These are phyloP conservation scores for Bruguiera gymnorhiza DNA, from an alignment of 345 rosid species.

Conservation along the genomic window DNA sequence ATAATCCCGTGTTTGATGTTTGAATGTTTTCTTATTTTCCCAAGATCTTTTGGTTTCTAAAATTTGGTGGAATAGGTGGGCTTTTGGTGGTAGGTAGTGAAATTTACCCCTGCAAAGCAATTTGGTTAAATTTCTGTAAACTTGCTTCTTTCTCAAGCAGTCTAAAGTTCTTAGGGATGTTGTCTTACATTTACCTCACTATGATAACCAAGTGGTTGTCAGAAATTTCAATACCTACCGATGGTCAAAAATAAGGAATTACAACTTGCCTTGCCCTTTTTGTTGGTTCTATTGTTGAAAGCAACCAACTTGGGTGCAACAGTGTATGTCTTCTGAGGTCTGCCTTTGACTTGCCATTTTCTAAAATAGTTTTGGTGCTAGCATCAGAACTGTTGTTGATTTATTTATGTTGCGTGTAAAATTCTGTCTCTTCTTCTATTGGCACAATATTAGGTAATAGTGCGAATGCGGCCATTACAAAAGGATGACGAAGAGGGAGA, in stretches of 20 bases:
- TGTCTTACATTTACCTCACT: neutral
- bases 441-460: slow-evolving; percentile 55
- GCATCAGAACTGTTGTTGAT: neutral
- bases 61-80: too few species aligned
- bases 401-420: neutral
- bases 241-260: neutral
- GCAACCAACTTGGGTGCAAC: neutral
- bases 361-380: slow-evolving; percentile 2
- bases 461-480: slow-evolving; percentile 77
- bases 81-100: too few species aligned
- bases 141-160: neutral
- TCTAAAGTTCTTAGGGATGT: neutral
- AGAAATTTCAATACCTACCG: neutral
- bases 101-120: too few species aligned
- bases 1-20: too few species aligned
- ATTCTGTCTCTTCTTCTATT: neutral
- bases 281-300: neutral
- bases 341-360: neutral
- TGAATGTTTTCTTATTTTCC: too few species aligned
- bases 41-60: too few species aligned
- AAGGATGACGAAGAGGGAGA: slow-evolving; percentile 80
- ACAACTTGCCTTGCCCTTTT: neutral
- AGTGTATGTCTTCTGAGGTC: neutral
- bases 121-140: neutral
- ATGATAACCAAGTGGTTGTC: neutral